These are phyloP conservation scores for Allium fistulosum DNA, from an alignment of 106 monocot species.

Conservation along the genomic window DNA sequence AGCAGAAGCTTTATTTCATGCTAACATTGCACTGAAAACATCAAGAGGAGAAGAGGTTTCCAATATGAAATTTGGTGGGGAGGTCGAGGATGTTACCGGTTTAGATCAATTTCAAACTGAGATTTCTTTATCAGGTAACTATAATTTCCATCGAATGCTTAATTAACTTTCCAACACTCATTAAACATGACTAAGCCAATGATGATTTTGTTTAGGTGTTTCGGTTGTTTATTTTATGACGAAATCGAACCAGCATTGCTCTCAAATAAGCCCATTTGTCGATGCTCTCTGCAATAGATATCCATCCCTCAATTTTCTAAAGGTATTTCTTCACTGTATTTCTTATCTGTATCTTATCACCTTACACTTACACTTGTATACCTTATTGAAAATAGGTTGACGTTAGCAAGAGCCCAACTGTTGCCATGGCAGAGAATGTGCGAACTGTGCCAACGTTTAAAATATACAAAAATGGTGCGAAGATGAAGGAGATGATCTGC, in stretches of 20 bases:
- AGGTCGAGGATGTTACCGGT: slow-evolving; percentile 52
- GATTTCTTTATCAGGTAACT: slow-evolving; percentile 61
- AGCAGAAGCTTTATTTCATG: slow-evolving; percentile 59
- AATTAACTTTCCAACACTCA: background rate
- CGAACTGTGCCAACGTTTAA: slow-evolving; percentile 68
- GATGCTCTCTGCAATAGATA: slow-evolving; percentile 43
- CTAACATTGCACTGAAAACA: slow-evolving; percentile 58
- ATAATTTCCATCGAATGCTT: background rate
- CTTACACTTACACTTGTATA: background rate
- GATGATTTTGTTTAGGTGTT: slow-evolving; percentile 28
- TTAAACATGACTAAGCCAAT: background rate
- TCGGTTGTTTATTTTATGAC: slow-evolving; percentile 56
- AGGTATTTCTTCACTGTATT: slow-evolving; percentile 26
- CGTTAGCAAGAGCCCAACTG: slow-evolving; percentile 36
- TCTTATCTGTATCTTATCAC: background rate
- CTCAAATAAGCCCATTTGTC: slow-evolving; percentile 37
- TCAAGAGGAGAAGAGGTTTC: slow-evolving; percentile 55
- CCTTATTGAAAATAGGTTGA: slow-evolving; percentile 38
- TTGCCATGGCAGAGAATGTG: slow-evolving; percentile 62
- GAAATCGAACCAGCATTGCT: slow-evolving; percentile 33
- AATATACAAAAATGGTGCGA: slow-evolving; percentile 72
- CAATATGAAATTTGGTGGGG: slow-evolving; percentile 61
- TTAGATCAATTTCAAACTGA: slow-evolving; percentile 55
- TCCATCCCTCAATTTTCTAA: slow-evolving; percentile 59
- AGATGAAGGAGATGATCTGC: slow-evolving; percentile 87